Percentiles rank a stretch among this genome's conserved stretches.
phyloP scores from a whole-genome alignment of 352 stramenopile species.

The Pythium sp. region DNA sequence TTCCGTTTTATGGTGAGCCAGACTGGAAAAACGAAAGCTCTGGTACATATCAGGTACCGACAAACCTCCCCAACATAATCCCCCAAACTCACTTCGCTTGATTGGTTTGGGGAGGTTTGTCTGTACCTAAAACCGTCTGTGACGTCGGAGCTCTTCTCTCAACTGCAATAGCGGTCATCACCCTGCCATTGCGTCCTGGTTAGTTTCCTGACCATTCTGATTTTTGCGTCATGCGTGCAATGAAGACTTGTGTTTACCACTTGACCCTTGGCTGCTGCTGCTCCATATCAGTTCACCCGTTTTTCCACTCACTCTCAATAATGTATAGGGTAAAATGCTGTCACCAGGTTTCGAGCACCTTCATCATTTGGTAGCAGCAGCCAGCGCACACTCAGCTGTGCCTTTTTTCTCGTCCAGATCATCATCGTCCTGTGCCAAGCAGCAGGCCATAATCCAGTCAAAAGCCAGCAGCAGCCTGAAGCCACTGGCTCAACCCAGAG shows the following conservation, averaged over 20 bases:
- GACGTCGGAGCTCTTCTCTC: neutral
- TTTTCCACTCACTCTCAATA: neutral
- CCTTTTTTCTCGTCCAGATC: conserved; percentile 2
- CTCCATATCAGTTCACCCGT: neutral
- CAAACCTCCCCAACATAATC: too few relatives aligned
- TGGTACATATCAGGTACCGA: too few relatives aligned
- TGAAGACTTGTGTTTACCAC: neutral
- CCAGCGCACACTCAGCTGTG: neutral
- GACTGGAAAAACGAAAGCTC: too few relatives aligned
- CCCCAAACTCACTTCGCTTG: too few relatives aligned
- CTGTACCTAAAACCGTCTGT: neutral
- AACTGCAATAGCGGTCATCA: conserved; percentile 7
- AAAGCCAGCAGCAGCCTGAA: neutral
- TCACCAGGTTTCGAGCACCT: neutral
- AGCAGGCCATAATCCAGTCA: neutral
- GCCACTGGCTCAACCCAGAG: neutral
- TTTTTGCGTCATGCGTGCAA: conserved; percentile 8
- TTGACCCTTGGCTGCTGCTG: neutral
- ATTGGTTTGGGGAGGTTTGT: too few relatives aligned
- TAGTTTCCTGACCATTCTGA: too few relatives aligned
- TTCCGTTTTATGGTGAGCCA: too few relatives aligned
- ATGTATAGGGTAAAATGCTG: neutral
- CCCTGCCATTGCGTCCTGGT: neutral
- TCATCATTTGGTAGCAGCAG: neutral
- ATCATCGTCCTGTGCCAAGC: neutral